phyloP scores from a whole-genome alignment of 805 yeast genomes.

The Wickerhamiella shivajii region DNA sequence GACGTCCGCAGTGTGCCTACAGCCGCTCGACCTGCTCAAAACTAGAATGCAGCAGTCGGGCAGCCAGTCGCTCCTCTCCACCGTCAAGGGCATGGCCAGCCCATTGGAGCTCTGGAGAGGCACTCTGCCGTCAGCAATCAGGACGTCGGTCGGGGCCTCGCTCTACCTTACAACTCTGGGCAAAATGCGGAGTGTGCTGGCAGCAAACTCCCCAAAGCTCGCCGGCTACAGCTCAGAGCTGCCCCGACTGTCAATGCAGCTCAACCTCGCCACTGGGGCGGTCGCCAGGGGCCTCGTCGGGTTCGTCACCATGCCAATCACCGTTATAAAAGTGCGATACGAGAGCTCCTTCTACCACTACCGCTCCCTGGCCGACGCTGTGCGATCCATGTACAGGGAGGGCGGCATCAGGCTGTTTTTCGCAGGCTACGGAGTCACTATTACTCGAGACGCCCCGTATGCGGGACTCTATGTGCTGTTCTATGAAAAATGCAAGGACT shows the following conservation, averaged over 20 bases:
- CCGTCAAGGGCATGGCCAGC: conserved; percentile 15
- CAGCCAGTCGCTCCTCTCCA: conserved; percentile 15
- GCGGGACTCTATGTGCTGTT: conserved; percentile 84
- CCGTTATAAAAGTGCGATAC: conserved; percentile 75
- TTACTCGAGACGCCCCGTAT: conserved; percentile 85
- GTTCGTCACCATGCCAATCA: conserved; percentile 82
- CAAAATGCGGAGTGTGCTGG: conserved; percentile 38
- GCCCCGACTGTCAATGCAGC: conserved; percentile 57
- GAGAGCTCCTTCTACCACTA: conserved; percentile 71
- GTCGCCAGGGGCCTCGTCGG: conserved; percentile 72
- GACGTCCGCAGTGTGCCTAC: conserved; percentile 62
- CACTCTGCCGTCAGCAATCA: conserved; percentile 73
- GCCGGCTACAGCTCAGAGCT: conserved; percentile 23
- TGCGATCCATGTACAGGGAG: conserved; percentile 35
- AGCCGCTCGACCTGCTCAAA: conserved; percentile 80
- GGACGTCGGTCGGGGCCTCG: conserved; percentile 87
- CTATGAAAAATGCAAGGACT: conserved; percentile 59
- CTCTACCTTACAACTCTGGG: conserved; percentile 66
- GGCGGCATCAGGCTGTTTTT: conserved; percentile 61
- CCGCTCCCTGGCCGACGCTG: conserved; percentile 46
- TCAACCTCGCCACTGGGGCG: conserved; percentile 66
- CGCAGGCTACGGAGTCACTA: conserved; percentile 76
- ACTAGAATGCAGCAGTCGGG: conserved; percentile 62
- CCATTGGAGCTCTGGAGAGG: conserved; percentile 71
- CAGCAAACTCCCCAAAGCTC: conserved; percentile 11